Evolutionary conservation across 2,329 filamentous ascomycete species (phyloP).

Genomic region (Botryotinia narcissicola): DNA sequence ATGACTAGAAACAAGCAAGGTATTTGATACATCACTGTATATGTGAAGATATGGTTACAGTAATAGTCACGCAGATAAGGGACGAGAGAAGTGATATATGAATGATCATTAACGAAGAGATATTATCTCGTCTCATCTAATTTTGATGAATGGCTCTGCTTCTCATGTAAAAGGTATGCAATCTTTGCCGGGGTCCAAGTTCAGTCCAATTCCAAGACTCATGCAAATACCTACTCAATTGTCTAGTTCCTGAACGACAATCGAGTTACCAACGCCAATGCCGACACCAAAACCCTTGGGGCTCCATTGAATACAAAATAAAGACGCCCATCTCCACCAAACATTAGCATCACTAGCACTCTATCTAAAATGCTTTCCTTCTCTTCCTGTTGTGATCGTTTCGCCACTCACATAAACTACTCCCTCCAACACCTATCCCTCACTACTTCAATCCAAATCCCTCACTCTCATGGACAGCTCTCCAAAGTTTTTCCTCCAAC

Average conservation of each 20-base stretch:
- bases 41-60: background rate
- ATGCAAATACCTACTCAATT: background rate
- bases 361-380: conserved; percentile 6
- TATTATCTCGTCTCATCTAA: conserved; percentile 6
- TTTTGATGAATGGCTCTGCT: background rate
- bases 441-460: conserved; percentile 80
- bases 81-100: conserved; percentile 8
- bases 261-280: conserved; percentile 5
- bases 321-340: conserved; percentile 5
- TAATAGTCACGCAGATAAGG: background rate
- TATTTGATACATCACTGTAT: background rate
- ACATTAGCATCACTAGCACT: background rate
- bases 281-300: conserved; percentile 10
- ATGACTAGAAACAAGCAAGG: background rate
- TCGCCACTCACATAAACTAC: background rate
- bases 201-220: conserved; percentile 7
- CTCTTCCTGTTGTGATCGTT: background rate
- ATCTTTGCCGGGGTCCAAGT: conserved; percentile 1
- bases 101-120: conserved; percentile 12
- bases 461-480: conserved; percentile 84
- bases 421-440: background rate
- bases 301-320: conserved; percentile 19
- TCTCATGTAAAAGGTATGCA: conserved; percentile 5
- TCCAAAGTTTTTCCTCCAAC: conserved; percentile 73
- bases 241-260: background rate